Evolutionary conservation across 164 flowering plant genomes (phyloP), one percentile per base, ranked within the genome.

Genomic region (Warburgia ugandensis): DNA sequence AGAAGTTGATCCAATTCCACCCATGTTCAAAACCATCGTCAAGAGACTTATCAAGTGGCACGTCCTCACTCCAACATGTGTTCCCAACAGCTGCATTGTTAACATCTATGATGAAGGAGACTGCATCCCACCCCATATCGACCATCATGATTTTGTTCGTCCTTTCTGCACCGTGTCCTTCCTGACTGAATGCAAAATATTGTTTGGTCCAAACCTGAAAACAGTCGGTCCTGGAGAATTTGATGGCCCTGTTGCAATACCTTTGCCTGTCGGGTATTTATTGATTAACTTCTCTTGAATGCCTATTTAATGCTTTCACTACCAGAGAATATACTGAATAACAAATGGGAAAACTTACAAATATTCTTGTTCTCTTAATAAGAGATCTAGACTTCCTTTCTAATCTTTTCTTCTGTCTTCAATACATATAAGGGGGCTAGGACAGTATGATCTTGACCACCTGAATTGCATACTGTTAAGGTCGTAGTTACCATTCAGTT

Each of bases 91-190:
- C 52, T 74, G 84, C 60, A 75, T 77, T 16, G 80, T 79, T 14
- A 77, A 79, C 54, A 74, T 79, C 11, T 77, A 79, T 38, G 78
- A 79, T 17, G 73, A 68, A 57, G 85, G 78, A 27, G 81, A 79
- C 54, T 79, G 79, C 60, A 79, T 79, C 29, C 81, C 85, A 27
- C 85, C 81, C 20, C 85, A 76, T 33, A 76, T 79, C 13, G 84
- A 79, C 51, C 79, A 74, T 60, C 84, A 76, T 25, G 81, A 79
- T 50, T 79, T 79, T 21, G 6, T 79, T 2, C 64, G 81, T 5
- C 85, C 81, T 1, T 77, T 79, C 41, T 79, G 85, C 51, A 77
- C 81, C 0, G 63, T 79, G 0, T 79, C 81, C n/a, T 77, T 77
- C 38, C 42, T 79, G 54, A 50, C 78, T 0, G 72, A 79, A 47